These are phyloP conservation scores for Phytophthora pistaciae DNA, from an alignment of 352 stramenopile genomes.

Conservation along the genomic window DNA sequence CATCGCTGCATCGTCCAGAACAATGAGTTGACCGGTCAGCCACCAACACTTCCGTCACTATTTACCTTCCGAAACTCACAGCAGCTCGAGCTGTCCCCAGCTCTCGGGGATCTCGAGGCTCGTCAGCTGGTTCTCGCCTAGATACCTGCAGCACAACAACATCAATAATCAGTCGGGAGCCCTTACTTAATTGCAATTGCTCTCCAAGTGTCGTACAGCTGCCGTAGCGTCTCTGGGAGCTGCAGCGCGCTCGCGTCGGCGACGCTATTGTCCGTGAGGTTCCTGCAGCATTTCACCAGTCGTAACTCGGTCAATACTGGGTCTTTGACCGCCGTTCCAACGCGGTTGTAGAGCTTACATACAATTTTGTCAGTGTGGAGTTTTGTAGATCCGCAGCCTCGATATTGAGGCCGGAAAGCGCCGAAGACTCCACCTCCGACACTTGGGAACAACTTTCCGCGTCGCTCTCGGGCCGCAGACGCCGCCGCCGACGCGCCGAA, in stretches of 20 bases:
- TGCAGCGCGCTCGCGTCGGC: constrained; percentile 17
- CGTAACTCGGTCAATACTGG: constrained; percentile 22
- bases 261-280: constrained; percentile 32
- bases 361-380: constrained; percentile 22
- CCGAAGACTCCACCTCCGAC: constrained; percentile 18
- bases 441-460: constrained; percentile 22
- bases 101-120: constrained; percentile 27
- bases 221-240: constrained; percentile 26
- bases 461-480: constrained; percentile 8
- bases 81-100: constrained; percentile 23
- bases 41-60: too few species aligned
- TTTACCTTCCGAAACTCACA: too few species aligned
- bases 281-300: constrained; percentile 9
- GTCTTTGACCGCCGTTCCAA: neutral
- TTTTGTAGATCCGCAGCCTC: constrained; percentile 10
- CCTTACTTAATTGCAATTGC: neutral
- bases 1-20: too few species aligned
- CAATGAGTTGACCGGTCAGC: too few species aligned
- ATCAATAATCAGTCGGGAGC: neutral
- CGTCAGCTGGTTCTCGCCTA: constrained; percentile 24
- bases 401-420: constrained; percentile 22
- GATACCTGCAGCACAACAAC: constrained; percentile 18
- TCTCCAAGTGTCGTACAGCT: constrained; percentile 17
- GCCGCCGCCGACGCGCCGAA: constrained; percentile 8
- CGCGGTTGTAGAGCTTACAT: neutral